Evolutionary conservation across 192 early-diverging fungal species (phyloP).

Genomic region (Oehlia diaphana): DNA sequence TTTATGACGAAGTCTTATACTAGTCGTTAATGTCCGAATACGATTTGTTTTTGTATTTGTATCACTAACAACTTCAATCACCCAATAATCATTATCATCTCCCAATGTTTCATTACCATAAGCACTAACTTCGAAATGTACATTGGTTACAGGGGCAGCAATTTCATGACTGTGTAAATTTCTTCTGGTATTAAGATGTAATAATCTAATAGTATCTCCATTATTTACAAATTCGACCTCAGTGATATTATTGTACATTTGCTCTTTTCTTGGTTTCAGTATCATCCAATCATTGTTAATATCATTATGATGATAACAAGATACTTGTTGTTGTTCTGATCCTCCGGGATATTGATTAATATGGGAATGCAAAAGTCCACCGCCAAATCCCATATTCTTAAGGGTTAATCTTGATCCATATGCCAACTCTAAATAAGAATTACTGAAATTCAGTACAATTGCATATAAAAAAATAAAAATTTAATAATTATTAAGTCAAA

Average conservation of each 20-base stretch:
- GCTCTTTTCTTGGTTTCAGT: slow-evolving; percentile 51
- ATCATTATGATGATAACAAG: slow-evolving; percentile 92
- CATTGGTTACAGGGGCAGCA: slow-evolving; percentile 70
- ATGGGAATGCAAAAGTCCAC: slow-evolving; percentile 95
- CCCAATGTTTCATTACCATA: slow-evolving; percentile 76
- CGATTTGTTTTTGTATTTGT: slow-evolving; percentile 40
- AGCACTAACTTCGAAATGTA: slow-evolving; percentile 85
- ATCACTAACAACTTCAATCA: slow-evolving; percentile 79
- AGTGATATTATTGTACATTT: slow-evolving; percentile 33
- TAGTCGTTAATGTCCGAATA: slow-evolving; percentile 76
- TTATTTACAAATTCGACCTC: slow-evolving; percentile 65
- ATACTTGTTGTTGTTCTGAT: slow-evolving; percentile 96
- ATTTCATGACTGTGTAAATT: slow-evolving; percentile 89
- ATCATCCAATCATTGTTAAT: slow-evolving; percentile 91
- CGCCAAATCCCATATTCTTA: slow-evolving; percentile 79
- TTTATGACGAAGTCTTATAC: slow-evolving; percentile 77
- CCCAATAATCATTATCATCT: slow-evolving; percentile 92
- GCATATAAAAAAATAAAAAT: background rate
- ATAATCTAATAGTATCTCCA: slow-evolving; percentile 81
- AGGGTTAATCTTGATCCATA: slow-evolving; percentile 89
- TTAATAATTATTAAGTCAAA: background rate
- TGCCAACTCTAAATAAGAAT: slow-evolving; percentile 66
- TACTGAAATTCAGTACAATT: background rate
- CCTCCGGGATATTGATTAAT: slow-evolving; percentile 78
- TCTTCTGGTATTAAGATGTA: slow-evolving; percentile 67